Evolutionary conservation across 257 asterid species (phyloP).

Genomic region (Apocynum venetum): DNA sequence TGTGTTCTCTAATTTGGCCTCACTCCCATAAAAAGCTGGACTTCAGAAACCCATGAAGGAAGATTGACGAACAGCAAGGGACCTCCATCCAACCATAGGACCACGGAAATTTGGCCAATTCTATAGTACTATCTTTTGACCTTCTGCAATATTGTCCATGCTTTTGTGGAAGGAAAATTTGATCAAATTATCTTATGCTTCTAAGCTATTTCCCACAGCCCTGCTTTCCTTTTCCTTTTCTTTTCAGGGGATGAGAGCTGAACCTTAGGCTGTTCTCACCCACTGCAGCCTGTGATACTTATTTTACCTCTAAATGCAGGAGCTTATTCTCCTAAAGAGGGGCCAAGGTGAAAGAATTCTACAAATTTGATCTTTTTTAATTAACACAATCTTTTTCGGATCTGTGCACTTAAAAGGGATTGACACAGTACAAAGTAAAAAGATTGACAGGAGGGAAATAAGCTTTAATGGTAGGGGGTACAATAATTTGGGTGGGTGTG

Average conservation of each 20-base stretch:
- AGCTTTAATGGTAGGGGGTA: constrained; percentile 26
- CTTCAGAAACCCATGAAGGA: constrained; percentile 32
- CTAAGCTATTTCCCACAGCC: neutral
- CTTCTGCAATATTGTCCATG: neutral
- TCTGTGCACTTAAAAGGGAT: constrained; percentile 6
- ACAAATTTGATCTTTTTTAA: neutral
- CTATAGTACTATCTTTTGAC: neutral
- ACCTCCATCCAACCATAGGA: constrained; percentile 23
- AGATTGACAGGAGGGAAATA: constrained; percentile 6
- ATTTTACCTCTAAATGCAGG: neutral
- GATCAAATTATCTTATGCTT: neutral
- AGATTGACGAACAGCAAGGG: constrained; percentile 8
- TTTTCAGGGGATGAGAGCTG: neutral
- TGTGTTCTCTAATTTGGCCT: constrained; percentile 22
- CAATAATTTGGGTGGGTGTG: constrained; percentile 26
- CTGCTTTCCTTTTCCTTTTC: neutral
- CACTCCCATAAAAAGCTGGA: constrained; percentile 22
- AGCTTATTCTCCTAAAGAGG: neutral
- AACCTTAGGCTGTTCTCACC: no score
- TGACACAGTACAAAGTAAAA: constrained; percentile 17
- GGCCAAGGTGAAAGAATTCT: neutral
- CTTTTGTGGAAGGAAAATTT: neutral
- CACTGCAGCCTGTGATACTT: no score
- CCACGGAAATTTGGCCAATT: constrained; percentile 22
- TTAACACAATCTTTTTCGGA: neutral